Percentiles rank a stretch among this genome's conserved stretches.
Evolutionary conservation across 305 asterid genomes (phyloP).

Genomic region (Rubia tinctorum): DNA sequence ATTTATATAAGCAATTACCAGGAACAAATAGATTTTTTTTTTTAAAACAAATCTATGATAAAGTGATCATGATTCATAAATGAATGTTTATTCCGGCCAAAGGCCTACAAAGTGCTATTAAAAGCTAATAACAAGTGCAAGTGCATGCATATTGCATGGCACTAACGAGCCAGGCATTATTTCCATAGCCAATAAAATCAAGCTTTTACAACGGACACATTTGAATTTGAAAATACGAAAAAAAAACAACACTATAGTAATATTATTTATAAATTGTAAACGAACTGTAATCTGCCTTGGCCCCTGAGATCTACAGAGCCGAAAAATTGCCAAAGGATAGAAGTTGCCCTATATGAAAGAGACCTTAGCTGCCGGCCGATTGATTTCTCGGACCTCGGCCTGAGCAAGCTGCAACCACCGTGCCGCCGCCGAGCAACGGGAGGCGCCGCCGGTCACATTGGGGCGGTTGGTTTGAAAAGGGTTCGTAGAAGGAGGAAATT

Average conservation of each 20-base stretch:
- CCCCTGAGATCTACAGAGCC: constrained; percentile 29
- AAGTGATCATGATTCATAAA: neutral
- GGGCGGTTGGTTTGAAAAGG: constrained; percentile 16
- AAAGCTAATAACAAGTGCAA: neutral
- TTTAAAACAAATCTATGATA: too few species aligned
- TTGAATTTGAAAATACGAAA: neutral
- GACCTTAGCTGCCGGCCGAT: constrained; percentile 7
- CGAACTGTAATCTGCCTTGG: constrained; percentile 28
- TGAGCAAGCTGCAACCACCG: constrained; percentile 9
- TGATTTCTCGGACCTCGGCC: constrained; percentile 5
- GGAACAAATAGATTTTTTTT: too few species aligned
- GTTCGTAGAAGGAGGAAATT: constrained; percentile 4
- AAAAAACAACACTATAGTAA: neutral
- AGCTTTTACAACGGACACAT: neutral
- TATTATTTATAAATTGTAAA: neutral
- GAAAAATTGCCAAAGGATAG: constrained; percentile 44
- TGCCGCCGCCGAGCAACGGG: constrained; percentile 5
- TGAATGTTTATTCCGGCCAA: constrained; percentile 11
- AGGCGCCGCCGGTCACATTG: constrained; percentile 7
- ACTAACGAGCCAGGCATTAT: constrained; percentile 26
- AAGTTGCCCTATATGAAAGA: constrained; percentile 30
- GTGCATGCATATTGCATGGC: constrained; percentile 10
- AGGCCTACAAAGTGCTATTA: constrained; percentile 10
- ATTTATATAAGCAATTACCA: neutral
- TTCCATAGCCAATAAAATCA: neutral